These are phyloP conservation scores for Ophiostoma triangulosporum DNA, from an alignment of 2,329 filamentous ascomycete genomes.

Conservation along the genomic window DNA sequence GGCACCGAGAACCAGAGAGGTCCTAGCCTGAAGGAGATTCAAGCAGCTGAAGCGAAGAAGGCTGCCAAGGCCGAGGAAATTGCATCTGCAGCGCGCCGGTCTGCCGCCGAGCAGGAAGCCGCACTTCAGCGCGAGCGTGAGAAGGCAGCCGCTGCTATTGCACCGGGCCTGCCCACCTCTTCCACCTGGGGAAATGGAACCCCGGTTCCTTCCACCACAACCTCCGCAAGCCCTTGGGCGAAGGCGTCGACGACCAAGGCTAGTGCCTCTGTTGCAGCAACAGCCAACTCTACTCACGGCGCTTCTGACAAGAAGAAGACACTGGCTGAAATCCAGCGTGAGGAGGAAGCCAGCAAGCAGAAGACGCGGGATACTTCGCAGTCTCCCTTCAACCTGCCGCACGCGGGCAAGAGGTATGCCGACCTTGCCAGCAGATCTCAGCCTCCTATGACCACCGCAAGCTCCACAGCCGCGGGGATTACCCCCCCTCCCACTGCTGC, in stretches of 20 bases:
- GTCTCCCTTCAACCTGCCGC: constrained; percentile 19
- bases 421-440: constrained; percentile 73
- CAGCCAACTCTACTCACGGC: constrained; percentile 20
- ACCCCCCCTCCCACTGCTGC: constrained; percentile 26
- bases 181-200: constrained; percentile 82
- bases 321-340: constrained; percentile 87
- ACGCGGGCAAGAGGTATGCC: constrained; percentile 69
- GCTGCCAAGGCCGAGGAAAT: constrained; percentile 78
- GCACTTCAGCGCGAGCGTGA: constrained; percentile 44
- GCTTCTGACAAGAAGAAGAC: constrained; percentile 59
- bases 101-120: constrained; percentile 67
- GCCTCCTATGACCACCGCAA: constrained; percentile 20
- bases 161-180: constrained; percentile 69
- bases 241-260: constrained; percentile 43
- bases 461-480: constrained; percentile 21
- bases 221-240: constrained; percentile 47
- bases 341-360: constrained; percentile 83
- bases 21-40: constrained; percentile 89
- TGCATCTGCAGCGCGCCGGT: constrained; percentile 63
- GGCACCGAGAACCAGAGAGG: constrained; percentile 60
- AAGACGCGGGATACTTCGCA: constrained; percentile 42
- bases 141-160: constrained; percentile 41
- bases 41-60: constrained; percentile 87
- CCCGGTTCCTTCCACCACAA: constrained; percentile 44
- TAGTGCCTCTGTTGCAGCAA: constrained; percentile 15